A percentile compares a stretch with the other conserved stretches of the same genome.
Conservation (phyloP, 108 stramenopile species). For the Nitzschia inconspicua region DNA sequence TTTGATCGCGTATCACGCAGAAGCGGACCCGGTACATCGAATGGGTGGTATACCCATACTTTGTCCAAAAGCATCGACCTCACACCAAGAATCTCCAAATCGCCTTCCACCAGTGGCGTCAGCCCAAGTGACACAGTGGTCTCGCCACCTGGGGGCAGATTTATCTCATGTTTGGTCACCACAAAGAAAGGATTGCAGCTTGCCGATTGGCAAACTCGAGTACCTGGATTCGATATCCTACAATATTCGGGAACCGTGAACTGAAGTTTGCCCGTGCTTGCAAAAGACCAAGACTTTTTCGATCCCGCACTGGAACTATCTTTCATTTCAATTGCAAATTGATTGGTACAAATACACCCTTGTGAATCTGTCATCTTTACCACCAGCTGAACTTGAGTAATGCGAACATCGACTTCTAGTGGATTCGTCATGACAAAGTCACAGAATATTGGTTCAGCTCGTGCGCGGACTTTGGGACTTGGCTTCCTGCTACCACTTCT, state of each 20-base stretch:
- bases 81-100: slow-evolving; percentile 72
- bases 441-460: slow-evolving; percentile 70
- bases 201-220: slow-evolving; percentile 29
- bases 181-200: slow-evolving; percentile 66
- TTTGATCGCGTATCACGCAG: slow-evolving; percentile 69
- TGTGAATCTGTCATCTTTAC: slow-evolving; percentile 46
- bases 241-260: slow-evolving; percentile 65
- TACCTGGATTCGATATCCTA: slow-evolving; percentile 29
- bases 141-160: slow-evolving; percentile 39
- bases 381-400: slow-evolving; percentile 71
- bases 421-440: slow-evolving; percentile 65
- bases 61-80: slow-evolving; percentile 68
- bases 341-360: slow-evolving; percentile 54
- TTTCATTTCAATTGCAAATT: slow-evolving; percentile 49
- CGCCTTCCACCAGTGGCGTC: slow-evolving; percentile 69
- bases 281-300: slow-evolving; percentile 53
- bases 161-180: slow-evolving; percentile 52
- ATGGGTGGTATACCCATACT: slow-evolving; percentile 80
- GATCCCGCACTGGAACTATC: not conserved
- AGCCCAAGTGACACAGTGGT: slow-evolving; percentile 45
- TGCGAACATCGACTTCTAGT: slow-evolving; percentile 50
- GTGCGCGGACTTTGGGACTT: slow-evolving; percentile 50
- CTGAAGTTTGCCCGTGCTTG: slow-evolving; percentile 46
- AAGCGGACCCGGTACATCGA: slow-evolving; percentile 59
- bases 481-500: slow-evolving; percentile 35